Conservation (phyloP, 2,329 filamentous ascomycete species). For the Allantophomopsis cytisporea region DNA sequence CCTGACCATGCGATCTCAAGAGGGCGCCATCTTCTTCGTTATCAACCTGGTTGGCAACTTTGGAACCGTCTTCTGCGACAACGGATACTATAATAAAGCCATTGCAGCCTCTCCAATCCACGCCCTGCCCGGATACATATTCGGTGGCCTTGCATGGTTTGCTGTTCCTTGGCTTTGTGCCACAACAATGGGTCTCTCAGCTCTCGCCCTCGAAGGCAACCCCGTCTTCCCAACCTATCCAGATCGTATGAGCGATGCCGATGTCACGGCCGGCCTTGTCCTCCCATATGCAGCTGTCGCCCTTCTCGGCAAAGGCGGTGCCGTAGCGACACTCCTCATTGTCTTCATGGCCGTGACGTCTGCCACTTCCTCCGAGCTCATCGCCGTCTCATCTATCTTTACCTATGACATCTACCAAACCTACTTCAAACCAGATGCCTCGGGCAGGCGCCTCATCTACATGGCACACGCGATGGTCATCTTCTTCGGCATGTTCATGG, state of each 20-base stretch:
- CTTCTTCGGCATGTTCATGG: slow-evolving; percentile 65
- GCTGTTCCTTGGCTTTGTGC: slow-evolving; percentile 85
- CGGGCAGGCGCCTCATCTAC: slow-evolving; percentile 64
- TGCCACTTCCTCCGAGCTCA: slow-evolving; percentile 70
- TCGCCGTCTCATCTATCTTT: slow-evolving; percentile 77
- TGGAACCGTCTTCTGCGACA: slow-evolving; percentile 66
- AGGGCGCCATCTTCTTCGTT: slow-evolving; percentile 81
- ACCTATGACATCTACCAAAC: slow-evolving; percentile 85
- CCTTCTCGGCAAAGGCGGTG: slow-evolving; percentile 69
- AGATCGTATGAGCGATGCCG: slow-evolving; percentile 54
- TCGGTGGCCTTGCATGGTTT: slow-evolving; percentile 82
- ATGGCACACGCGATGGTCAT: slow-evolving; percentile 65
- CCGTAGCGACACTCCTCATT: slow-evolving; percentile 63
- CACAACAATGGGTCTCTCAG: slow-evolving; percentile 77
- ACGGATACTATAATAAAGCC: slow-evolving; percentile 87
- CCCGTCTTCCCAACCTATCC: slow-evolving; percentile 61
- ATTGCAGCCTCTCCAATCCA: slow-evolving; percentile 79
- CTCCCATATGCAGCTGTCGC: slow-evolving; percentile 77
- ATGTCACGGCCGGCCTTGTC: slow-evolving; percentile 73
- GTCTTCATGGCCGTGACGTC: slow-evolving; percentile 87
- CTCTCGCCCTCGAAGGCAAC: slow-evolving; percentile 64
- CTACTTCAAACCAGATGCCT: slow-evolving; percentile 68
- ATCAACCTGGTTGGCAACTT: slow-evolving; percentile 85
- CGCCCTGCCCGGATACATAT: slow-evolving; percentile 67
- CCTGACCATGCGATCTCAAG: slow-evolving; percentile 69